phyloP scores from a whole-genome alignment of 371 early-diverging fungal genomes.

The Circinella umbellata region DNA sequence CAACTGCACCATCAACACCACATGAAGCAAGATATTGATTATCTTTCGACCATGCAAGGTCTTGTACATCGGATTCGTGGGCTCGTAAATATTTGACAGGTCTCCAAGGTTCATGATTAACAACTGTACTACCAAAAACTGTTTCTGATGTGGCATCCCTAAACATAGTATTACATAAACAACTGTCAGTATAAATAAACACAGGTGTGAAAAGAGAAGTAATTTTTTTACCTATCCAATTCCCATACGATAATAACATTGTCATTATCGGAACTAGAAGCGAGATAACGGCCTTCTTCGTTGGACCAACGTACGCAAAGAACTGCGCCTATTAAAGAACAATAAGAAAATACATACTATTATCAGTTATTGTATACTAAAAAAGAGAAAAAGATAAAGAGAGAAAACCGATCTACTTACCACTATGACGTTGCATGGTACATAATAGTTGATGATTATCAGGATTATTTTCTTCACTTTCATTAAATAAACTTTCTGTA shows the following conservation, averaged over 20 bases:
- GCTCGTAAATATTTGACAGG: slow-evolving; percentile 83
- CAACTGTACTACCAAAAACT: slow-evolving; percentile 62
- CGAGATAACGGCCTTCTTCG: slow-evolving; percentile 76
- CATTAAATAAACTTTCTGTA: slow-evolving; percentile 67
- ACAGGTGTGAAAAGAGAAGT: background rate
- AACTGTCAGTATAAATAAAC: background rate
- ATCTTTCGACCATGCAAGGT: slow-evolving; percentile 95
- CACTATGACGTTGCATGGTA: slow-evolving; percentile 84
- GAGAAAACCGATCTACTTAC: slow-evolving; percentile 37
- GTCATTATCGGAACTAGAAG: slow-evolving; percentile 87
- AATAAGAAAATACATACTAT: background rate
- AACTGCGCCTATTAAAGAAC: slow-evolving; percentile 70
- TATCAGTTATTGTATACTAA: background rate
- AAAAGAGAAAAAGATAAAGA: no score
- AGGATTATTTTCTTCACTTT: slow-evolving; percentile 53
- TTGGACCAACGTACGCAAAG: slow-evolving; percentile 91
- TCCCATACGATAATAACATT: slow-evolving; percentile 94
- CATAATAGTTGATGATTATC: slow-evolving; percentile 73
- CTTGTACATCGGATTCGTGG: slow-evolving; percentile 94
- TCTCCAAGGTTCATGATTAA: slow-evolving; percentile 80
- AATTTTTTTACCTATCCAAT: slow-evolving; percentile 58
- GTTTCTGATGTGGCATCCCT: slow-evolving; percentile 47
- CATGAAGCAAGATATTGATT: slow-evolving; percentile 89
- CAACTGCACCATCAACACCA: slow-evolving; percentile 84
- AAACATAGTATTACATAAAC: background rate